These are phyloP conservation scores for Stephanodiscus triporus DNA, from an alignment of 108 stramenopile species.

Conservation along the genomic window DNA sequence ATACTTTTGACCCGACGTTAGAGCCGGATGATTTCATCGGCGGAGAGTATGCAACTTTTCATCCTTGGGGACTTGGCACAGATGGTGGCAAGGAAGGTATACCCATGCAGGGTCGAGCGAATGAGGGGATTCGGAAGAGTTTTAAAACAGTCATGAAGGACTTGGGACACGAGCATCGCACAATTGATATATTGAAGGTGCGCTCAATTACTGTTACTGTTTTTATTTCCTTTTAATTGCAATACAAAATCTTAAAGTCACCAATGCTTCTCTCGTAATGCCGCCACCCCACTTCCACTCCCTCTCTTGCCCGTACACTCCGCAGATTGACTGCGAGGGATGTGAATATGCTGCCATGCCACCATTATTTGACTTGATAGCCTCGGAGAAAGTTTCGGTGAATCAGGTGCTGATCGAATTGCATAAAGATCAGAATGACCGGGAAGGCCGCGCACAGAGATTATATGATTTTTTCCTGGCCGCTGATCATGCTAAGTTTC, in stretches of 20 bases:
- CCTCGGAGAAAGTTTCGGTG: constrained; percentile 17
- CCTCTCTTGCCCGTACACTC: not conserved
- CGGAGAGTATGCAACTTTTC: constrained; percentile 33
- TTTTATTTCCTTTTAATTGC: not conserved
- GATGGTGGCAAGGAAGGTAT: constrained; percentile 13
- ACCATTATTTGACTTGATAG: constrained; percentile 34
- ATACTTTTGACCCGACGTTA: constrained; percentile 51
- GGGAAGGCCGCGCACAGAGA: not conserved
- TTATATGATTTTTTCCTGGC: constrained; percentile 14
- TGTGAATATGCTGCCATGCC: constrained; percentile 32
- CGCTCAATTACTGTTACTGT: not conserved
- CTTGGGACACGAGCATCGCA: constrained; percentile 33
- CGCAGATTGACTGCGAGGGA: constrained; percentile 38
- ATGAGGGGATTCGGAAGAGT: constrained; percentile 20
- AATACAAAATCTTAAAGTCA: too few species aligned
- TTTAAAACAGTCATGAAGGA: constrained; percentile 27
- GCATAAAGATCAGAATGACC: not conserved
- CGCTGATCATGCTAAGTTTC: constrained; percentile 38
- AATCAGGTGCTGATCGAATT: constrained; percentile 39
- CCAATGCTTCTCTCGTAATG: not conserved
- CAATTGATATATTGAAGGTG: constrained; percentile 45
- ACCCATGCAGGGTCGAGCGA: not conserved
- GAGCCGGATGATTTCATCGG: constrained; percentile 22
- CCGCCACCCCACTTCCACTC: too few species aligned
- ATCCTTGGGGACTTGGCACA: constrained; percentile 43